Percentiles rank a stretch among this genome's conserved stretches.
phyloP scores from a whole-genome alignment of 352 stramenopile genomes.

The Thalassiosira delicatula region DNA sequence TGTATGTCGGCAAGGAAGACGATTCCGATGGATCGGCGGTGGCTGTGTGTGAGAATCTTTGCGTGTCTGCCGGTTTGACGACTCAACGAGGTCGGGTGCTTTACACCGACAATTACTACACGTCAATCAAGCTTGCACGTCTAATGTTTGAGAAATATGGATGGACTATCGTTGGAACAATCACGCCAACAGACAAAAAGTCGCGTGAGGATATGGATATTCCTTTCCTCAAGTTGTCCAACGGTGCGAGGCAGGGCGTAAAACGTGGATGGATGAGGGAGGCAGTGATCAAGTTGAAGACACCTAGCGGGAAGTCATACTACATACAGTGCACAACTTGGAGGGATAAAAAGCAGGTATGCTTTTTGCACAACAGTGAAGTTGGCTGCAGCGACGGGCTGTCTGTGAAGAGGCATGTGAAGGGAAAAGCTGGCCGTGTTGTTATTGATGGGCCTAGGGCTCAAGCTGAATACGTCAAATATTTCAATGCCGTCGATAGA shows the following conservation, averaged over 20 bases:
- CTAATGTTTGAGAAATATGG: conserved; percentile 32
- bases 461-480: not conserved
- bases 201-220: not conserved
- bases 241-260: not conserved
- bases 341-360: not conserved
- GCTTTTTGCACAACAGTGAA: not conserved
- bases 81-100: not conserved
- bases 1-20: conserved; percentile 29
- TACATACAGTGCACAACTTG: conserved; percentile 1
- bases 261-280: conserved; percentile 32
- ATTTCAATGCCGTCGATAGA: not conserved
- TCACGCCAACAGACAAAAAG: conserved; percentile 41
- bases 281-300: conserved; percentile 10
- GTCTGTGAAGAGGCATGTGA: not conserved
- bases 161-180: conserved; percentile 36
- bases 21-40: conserved; percentile 1
- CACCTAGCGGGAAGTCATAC: conserved; percentile 9
- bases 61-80: not conserved
- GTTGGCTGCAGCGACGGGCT: not conserved
- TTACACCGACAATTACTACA: conserved; percentile 45
- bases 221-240: conserved; percentile 30
- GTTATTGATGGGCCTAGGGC: not conserved
- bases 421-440: not conserved
- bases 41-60: conserved; percentile 3
- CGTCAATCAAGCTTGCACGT: conserved; percentile 1